Conservation (phyloP, 768 basidiomycete genomes). For the Pulveroboletus sp. region DNA sequence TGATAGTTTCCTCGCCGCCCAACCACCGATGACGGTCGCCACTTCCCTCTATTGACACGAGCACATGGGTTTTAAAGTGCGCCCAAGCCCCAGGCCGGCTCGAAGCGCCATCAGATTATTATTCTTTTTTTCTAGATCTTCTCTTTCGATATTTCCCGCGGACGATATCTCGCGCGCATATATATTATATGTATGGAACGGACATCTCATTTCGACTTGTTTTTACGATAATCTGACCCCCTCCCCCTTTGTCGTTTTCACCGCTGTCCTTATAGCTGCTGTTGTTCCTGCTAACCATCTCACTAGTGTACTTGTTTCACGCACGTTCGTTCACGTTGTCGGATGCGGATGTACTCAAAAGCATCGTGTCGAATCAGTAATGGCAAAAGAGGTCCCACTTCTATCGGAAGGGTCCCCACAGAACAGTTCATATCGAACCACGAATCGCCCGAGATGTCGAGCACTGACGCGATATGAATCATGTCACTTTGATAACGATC, state of each 20-base stretch:
- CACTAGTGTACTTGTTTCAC: too few species aligned
- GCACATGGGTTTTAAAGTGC: slow-evolving; percentile 5
- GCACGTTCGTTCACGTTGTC: too few species aligned
- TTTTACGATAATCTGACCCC: slow-evolving; percentile 9
- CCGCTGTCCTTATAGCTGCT: too few species aligned
- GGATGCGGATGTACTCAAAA: too few species aligned
- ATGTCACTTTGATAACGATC: too few species aligned
- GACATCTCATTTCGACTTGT: neutral
- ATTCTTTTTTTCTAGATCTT: neutral
- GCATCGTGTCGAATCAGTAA: too few species aligned
- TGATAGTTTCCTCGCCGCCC: slow-evolving; percentile 23
- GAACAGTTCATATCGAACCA: too few species aligned
- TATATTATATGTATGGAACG: slow-evolving; percentile 10
- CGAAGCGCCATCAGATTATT: neutral
- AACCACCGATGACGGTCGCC: slow-evolving; percentile 22
- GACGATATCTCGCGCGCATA: slow-evolving; percentile 3
- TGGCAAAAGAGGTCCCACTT: too few species aligned
- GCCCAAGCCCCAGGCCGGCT: neutral
- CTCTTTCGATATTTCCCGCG: slow-evolving; percentile 3
- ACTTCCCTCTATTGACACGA: slow-evolving; percentile 18
- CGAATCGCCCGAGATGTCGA: too few species aligned
- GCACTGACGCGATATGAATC: too few species aligned
- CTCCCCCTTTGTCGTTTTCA: neutral
- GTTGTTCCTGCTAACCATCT: too few species aligned
- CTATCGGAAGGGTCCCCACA: too few species aligned